Evolutionary conservation across 2,329 filamentous ascomycete genomes (phyloP).

Genomic region (Paraconiothyrium brasiliense): DNA sequence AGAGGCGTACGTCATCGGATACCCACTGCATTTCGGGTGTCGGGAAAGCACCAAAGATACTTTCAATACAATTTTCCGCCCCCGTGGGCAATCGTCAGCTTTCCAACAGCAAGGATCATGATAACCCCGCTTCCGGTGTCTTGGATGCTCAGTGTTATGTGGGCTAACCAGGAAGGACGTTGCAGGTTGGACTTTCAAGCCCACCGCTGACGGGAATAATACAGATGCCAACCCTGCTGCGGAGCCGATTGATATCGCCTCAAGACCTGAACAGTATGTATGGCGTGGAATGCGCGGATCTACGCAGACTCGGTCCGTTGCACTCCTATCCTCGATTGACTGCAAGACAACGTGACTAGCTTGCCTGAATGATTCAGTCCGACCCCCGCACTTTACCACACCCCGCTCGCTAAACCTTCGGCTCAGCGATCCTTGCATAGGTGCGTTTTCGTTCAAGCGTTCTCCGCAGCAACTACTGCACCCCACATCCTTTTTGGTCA

Average conservation of each 20-base stretch:
- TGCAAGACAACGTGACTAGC: not conserved
- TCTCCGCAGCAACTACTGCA: constrained; percentile 40
- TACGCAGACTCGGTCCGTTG: not conserved
- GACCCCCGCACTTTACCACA: constrained; percentile 14
- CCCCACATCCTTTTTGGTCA: constrained; percentile 41
- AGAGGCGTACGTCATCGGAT: constrained; percentile 11
- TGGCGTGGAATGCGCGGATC: not conserved
- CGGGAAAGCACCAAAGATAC: constrained; percentile 9
- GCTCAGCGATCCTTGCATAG: constrained; percentile 10
- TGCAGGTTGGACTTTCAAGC: not conserved
- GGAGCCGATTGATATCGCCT: not conserved
- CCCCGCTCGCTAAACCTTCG: constrained; percentile 29
- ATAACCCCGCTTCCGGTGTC: constrained; percentile 11
- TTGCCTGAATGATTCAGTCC: constrained; percentile 3
- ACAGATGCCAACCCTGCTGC: not conserved
- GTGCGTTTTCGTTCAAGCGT: constrained; percentile 1
- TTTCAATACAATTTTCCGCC: constrained; percentile 9
- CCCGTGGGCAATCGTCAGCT: not conserved
- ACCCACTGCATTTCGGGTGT: constrained; percentile 15
- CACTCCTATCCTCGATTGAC: not conserved
- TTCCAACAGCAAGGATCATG: not conserved
- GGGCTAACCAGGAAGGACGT: not conserved
- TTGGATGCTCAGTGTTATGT: constrained; percentile 4
- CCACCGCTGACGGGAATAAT: not conserved
- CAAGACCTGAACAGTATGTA: not conserved